Conservation (phyloP, 768 basidiomycete genomes). For the Daedaleopsis sinensis region DNA sequence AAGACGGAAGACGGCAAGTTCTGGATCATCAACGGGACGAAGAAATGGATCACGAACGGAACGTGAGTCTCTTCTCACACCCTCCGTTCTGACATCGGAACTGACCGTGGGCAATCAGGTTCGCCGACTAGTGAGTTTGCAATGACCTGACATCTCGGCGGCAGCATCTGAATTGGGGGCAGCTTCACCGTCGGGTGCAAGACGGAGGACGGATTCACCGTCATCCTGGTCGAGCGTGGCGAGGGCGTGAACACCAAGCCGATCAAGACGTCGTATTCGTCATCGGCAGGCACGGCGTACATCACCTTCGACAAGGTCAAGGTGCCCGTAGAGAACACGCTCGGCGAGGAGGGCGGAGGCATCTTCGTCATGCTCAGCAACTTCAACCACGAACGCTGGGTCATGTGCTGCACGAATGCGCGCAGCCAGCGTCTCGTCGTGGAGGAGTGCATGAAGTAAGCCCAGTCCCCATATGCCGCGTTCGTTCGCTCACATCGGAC, state of each 20-base stretch:
- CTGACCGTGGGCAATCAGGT: slow-evolving; percentile 24
- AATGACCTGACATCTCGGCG: not conserved
- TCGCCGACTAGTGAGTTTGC: slow-evolving; percentile 42
- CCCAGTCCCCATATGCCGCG: not conserved
- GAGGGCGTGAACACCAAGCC: slow-evolving; percentile 82
- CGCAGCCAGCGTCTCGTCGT: slow-evolving; percentile 71
- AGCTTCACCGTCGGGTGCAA: slow-evolving; percentile 76
- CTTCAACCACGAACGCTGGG: slow-evolving; percentile 96
- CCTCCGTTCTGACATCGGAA: not conserved
- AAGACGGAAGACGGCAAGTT: slow-evolving; percentile 82
- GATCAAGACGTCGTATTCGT: slow-evolving; percentile 88
- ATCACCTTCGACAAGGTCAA: slow-evolving; percentile 83
- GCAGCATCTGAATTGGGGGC: not conserved
- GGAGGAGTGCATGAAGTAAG: slow-evolving; percentile 82
- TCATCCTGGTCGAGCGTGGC: slow-evolving; percentile 83
- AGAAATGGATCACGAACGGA: slow-evolving; percentile 87
- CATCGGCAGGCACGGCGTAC: slow-evolving; percentile 83
- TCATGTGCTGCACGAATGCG: slow-evolving; percentile 75
- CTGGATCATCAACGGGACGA: slow-evolving; percentile 86
- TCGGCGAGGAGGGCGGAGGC: slow-evolving; percentile 80
- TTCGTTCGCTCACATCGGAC: not conserved
- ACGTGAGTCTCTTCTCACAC: slow-evolving; percentile 35
- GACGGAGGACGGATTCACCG: slow-evolving; percentile 73
- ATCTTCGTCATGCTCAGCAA: slow-evolving; percentile 68
- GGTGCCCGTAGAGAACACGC: slow-evolving; percentile 85